Base-by-base conservation (phyloP, 2,329 filamentous ascomycete genomes). In the Botrytis aclada region DNA sequence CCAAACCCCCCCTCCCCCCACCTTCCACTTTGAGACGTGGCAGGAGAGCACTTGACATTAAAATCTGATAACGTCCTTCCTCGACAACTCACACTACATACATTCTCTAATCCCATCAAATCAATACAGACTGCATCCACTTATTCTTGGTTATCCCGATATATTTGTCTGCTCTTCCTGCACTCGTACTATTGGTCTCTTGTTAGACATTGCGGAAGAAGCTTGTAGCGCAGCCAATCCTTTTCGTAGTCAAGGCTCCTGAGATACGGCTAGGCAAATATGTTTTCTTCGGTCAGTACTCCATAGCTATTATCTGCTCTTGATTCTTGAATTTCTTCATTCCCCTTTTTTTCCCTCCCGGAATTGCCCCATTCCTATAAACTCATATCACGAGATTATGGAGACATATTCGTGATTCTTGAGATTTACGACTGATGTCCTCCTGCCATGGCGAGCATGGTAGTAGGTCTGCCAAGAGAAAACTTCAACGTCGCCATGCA, bases 271-370 rank as follows among this genome's bases (percentile, higher is more conserved):
- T 32, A 32, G 37, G 34, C 54, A 73, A 56, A 74, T 39, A 75
- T 77, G 74, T 76, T 76, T 69, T 75, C 73, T 67, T 72, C 73
- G 69, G 74, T 77, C 43, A 76, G 76, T 76, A 63, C 45, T 54
- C 70, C 61, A 66, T 71, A 29, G 39, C 45, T 39, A 45, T 60
- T 34, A 37, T 54, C 22, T 71, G 14, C 37, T 43, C 22, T 60
- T 20, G 25, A 32, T 45, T 37, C n/a, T 62, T n/a, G 34, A 61
- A 10, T 39, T 39, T 56, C 60, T 58, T 63, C 34, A 71, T 54
- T 39, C 37, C 41, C 16, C 41, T n/a, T 32, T 9, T 45, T 71
- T 62, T 41, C 45, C 29, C 45, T 37, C 54, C 58, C 60, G 16
- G 32, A 32, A 25, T 25, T 47, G 9, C 45, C 69, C 69, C 60